These are phyloP conservation scores for Beauveria sp. DNA, from an alignment of 2,329 filamentous ascomycete genomes.

Conservation along the genomic window DNA sequence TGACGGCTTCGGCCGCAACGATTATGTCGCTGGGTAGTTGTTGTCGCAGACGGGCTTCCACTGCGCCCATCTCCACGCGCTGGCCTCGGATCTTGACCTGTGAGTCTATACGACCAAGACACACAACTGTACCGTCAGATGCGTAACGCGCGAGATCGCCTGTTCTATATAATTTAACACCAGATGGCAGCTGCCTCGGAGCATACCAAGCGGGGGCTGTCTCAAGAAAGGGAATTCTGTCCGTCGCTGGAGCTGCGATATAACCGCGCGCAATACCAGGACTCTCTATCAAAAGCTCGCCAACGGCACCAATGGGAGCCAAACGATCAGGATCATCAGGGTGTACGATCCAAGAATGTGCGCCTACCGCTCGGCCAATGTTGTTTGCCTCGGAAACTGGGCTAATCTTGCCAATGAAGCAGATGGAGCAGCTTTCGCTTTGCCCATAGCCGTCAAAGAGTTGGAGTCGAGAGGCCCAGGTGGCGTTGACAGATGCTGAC, in stretches of 20 bases:
- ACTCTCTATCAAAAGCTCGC: conserved; percentile 17
- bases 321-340: conserved; percentile 5
- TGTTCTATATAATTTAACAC: conserved; percentile 33
- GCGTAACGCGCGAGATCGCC: conserved; percentile 40
- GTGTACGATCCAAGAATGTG: not conserved
- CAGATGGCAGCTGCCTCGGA: not conserved
- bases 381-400: not conserved
- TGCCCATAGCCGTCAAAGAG: not conserved
- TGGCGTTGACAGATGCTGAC: not conserved
- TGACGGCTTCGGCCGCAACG: not conserved
- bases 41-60: conserved; percentile 9
- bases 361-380: not conserved
- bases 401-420: not conserved
- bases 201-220: not conserved
- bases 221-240: not conserved
- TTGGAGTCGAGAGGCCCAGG: not conserved
- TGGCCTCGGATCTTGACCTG: conserved; percentile 55
- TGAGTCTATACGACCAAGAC: conserved; percentile 46
- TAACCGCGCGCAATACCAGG: conserved; percentile 15
- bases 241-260: conserved; percentile 7
- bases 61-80: conserved; percentile 40
- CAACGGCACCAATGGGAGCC: conserved; percentile 12
- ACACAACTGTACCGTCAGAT: conserved; percentile 32
- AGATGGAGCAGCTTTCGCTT: not conserved
- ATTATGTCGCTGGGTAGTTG: not conserved